Conservation (phyloP, 73 alveolate genomes). For the Halteria grandinella region DNA sequence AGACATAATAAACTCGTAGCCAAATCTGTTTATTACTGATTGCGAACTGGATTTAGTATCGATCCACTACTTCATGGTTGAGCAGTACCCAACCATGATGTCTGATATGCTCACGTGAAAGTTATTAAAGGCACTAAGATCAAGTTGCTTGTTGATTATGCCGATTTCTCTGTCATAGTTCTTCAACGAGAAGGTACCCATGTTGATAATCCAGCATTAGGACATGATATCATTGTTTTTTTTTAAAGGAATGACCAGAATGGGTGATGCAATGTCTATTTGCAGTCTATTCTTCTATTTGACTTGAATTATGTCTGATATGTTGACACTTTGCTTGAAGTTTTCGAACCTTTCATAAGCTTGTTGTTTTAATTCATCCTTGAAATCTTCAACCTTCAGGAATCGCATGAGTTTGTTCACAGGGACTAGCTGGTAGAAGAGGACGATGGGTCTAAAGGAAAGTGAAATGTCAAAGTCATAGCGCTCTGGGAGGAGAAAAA, state of each 20-base stretch:
- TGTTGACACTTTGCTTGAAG: slow-evolving; percentile 15
- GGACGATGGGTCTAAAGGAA: slow-evolving; percentile 17
- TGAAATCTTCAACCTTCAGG: slow-evolving; percentile 19
- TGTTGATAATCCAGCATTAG: slow-evolving; percentile 45
- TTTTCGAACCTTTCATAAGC: slow-evolving; percentile 52
- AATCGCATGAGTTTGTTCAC: slow-evolving; percentile 16
- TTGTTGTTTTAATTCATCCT: slow-evolving; percentile 33
- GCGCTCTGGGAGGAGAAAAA: background rate
- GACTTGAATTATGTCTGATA: slow-evolving; percentile 26
- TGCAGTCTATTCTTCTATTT: slow-evolving; percentile 38
- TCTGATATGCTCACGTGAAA: too few relatives aligned
- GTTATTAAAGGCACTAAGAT: too few relatives aligned
- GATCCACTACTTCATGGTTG: too few relatives aligned
- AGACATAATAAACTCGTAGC: too few relatives aligned
- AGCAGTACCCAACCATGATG: too few relatives aligned
- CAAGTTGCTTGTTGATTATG: too few relatives aligned
- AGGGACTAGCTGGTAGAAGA: slow-evolving; percentile 21
- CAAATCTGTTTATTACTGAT: too few relatives aligned
- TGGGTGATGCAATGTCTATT: slow-evolving; percentile 39
- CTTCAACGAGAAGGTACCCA: slow-evolving; percentile 36
- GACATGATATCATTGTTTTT: slow-evolving; percentile 23
- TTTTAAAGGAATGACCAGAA: slow-evolving; percentile 43
- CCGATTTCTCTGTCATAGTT: background rate
- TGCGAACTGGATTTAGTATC: too few relatives aligned
- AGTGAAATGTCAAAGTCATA: slow-evolving; percentile 19